Conservation (phyloP, 495 filamentous ascomycete genomes). For the Aspergillus hancockii region DNA sequence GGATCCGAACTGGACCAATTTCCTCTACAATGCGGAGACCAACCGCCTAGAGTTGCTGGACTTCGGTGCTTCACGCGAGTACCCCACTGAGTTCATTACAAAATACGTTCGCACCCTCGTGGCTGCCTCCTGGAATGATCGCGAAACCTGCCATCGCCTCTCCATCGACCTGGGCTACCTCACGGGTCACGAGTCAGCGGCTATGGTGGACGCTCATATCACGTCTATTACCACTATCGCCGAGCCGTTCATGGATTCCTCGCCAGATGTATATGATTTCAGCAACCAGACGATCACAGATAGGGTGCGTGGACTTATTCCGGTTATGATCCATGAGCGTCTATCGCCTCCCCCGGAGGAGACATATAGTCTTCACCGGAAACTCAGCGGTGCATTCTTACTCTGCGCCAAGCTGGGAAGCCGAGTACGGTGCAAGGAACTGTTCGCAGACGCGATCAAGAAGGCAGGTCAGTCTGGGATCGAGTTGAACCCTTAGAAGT, state of each 20-base stretch:
- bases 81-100: slow-evolving; percentile 72
- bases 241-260: slow-evolving; percentile 77
- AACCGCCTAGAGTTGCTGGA: slow-evolving; percentile 87
- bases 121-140: slow-evolving; percentile 73
- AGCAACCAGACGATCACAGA: slow-evolving; percentile 93
- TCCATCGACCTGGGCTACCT: slow-evolving; percentile 88
- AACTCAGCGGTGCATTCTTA: slow-evolving; percentile 93
- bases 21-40: slow-evolving; percentile 77
- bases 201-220: slow-evolving; percentile 87
- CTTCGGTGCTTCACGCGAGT: slow-evolving; percentile 91
- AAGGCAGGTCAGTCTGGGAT: slow-evolving; percentile 40
- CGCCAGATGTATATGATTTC: slow-evolving; percentile 89
- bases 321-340: slow-evolving; percentile 86
- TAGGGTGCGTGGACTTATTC: slow-evolving; percentile 80
- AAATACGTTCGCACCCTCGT: slow-evolving; percentile 76
- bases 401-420: slow-evolving; percentile 87
- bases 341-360: slow-evolving; percentile 93
- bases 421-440: slow-evolving; percentile 72
- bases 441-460: slow-evolving; percentile 71
- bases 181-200: slow-evolving; percentile 78
- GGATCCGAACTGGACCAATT: slow-evolving; percentile 99
- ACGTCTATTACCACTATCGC: slow-evolving; percentile 82
- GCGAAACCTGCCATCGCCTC: slow-evolving; percentile 58
- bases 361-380: slow-evolving; percentile 94
- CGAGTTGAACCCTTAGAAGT: slow-evolving; percentile 6